Evolutionary conservation across 805 yeast genomes (phyloP).

Genomic region (Starmerella stigmatis): DNA sequence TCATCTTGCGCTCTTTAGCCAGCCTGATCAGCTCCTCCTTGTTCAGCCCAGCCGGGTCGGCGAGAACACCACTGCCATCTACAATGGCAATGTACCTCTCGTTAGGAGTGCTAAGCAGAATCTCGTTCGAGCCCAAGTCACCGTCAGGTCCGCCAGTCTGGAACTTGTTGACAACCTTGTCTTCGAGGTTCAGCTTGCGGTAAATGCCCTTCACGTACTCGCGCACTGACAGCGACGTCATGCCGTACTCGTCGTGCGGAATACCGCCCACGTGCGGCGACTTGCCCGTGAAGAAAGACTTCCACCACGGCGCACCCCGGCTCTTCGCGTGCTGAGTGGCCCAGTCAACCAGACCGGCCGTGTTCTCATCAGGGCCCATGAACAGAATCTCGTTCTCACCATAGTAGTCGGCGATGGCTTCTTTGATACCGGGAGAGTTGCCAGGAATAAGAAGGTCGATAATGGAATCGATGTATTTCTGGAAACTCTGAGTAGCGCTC

Average conservation of each 20-base stretch:
- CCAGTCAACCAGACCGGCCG: constrained; percentile 94
- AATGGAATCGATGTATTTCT: constrained; percentile 84
- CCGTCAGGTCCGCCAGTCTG: constrained; percentile 99
- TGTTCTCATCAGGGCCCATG: constrained; percentile 99
- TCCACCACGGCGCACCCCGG: constrained; percentile 97
- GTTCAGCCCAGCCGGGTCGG: constrained; percentile 83
- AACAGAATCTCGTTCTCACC: constrained; percentile 80
- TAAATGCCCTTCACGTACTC: constrained; percentile 83
- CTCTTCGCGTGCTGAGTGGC: constrained; percentile 86
- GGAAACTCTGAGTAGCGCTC: constrained; percentile 73
- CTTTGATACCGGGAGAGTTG: constrained; percentile 63
- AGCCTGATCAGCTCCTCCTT: constrained; percentile 65
- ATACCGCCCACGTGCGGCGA: constrained; percentile 88
- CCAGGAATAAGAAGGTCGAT: constrained; percentile 73
- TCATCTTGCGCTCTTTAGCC: constrained; percentile 68
- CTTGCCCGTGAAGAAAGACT: constrained; percentile 94
- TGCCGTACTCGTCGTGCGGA: constrained; percentile 96
- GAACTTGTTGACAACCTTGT: constrained; percentile 56
- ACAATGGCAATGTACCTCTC: constrained; percentile 82
- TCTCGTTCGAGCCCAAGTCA: constrained; percentile 93
- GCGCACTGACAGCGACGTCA: constrained; percentile 92
- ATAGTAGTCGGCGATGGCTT: constrained; percentile 72
- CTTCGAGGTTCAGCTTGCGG: constrained; percentile 56
- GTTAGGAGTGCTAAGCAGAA: constrained; percentile 54
- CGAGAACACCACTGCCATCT: constrained; percentile 92